These are phyloP conservation scores for Mesotaenium endlicherianum DNA, from an alignment of 139 green algal species.

Conservation along the genomic window DNA sequence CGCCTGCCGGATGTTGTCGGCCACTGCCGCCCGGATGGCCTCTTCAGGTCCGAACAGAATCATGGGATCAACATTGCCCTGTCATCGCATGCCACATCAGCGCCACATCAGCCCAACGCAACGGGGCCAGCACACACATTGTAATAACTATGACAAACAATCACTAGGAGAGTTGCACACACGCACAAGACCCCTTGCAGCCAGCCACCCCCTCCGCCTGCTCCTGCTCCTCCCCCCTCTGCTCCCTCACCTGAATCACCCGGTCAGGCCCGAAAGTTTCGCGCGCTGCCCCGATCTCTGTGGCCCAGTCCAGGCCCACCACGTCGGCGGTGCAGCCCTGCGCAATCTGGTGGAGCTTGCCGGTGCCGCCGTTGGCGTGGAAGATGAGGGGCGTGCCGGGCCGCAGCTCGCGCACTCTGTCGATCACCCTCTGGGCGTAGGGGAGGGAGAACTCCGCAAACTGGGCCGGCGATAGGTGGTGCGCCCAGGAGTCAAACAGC, in stretches of 20 bases:
- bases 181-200: too few species aligned
- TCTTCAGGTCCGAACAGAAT: constrained; percentile 80
- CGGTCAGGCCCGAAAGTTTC: constrained; percentile 57
- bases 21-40: constrained; percentile 66
- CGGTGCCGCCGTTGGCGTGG: constrained; percentile 91
- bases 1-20: constrained; percentile 59
- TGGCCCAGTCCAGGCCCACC: constrained; percentile 89
- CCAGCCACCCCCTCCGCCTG: too few species aligned
- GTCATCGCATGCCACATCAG: too few species aligned
- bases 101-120: too few species aligned
- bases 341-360: constrained; percentile 71
- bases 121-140: too few species aligned
- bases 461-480: constrained; percentile 85
- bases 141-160: too few species aligned
- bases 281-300: constrained; percentile 73
- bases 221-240: too few species aligned
- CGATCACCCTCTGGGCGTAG: constrained; percentile 84
- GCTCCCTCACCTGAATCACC: constrained; percentile 58
- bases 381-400: constrained; percentile 91
- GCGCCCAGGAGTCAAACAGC: constrained; percentile 97
- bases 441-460: constrained; percentile 90
- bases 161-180: too few species aligned
- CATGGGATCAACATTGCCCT: constrained; percentile 94
- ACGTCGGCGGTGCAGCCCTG: constrained; percentile 71
- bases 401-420: constrained; percentile 65